Evolutionary conservation across 1,284 basidiomycete species (phyloP), one percentile per base, ranked within the genome.

Genomic region (Mycosarcoma mackinlayi): DNA sequence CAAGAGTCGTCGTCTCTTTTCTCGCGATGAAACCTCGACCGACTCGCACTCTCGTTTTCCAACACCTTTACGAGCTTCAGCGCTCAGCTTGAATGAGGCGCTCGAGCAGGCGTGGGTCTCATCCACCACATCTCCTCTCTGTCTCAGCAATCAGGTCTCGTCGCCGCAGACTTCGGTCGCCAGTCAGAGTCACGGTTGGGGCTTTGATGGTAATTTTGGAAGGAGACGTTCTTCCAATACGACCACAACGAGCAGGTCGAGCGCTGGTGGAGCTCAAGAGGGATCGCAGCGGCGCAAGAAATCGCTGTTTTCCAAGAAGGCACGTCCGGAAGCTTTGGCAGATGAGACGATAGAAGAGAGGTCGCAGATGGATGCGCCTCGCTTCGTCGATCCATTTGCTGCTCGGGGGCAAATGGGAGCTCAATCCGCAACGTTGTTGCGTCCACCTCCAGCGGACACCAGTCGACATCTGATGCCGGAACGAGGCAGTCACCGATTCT

Each of bases 251-350:
- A 53, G 53, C 13, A 58, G 34, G 11, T 57, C 51, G 3, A 53
- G 58, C 48, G 31, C 5, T n/a, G 51, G 42, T 18, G 11, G 13
- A 3, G 24, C 33, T 8, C 35, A 34, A 11, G 65, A 58, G 1
- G 53, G 28, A 4, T 31, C 34, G 10, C 57, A 61, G 39, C 48
- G 64, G 31, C 54, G 54, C 16, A 39, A 50, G 11, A 57, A 60
- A 24, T 68, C 58, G 45, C 28, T 68, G 38, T 68, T 68, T 18
- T 61, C 49, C 6, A 67, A 67, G 21, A 67, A 61, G 38, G 35
- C 33, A 16, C 41, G 48, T 16, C 35, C 51, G 5, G 45, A 58
- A 25, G 55, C 46, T 8, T 35, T 30, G 6, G 19, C 34, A 13
- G 18, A 48, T 13, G 46, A 38, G 23, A 33, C 30, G 10, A 23